A percentile compares a stretch with the other conserved stretches of the same genome.
Conservation (phyloP, 352 stramenopile species). For the Hyaloperonospora brassicae region DNA sequence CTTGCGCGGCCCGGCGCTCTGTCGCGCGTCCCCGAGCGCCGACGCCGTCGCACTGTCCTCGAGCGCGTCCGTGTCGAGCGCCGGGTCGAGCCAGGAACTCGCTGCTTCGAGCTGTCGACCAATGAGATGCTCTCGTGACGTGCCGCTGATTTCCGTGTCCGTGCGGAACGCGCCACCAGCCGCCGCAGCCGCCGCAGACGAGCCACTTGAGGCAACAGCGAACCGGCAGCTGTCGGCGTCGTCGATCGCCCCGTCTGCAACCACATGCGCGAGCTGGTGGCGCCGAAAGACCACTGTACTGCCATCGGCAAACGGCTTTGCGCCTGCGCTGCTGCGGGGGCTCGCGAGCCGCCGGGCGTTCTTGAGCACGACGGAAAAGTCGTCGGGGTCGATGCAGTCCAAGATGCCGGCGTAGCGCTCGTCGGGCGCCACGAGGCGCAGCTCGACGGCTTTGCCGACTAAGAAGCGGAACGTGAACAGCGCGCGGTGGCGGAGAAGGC, state of each 20-base stretch:
- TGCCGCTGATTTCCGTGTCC: conserved; percentile 87
- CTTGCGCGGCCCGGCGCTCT: conserved; percentile 16
- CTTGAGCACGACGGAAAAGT: conserved; percentile 79
- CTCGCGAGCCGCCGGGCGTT: conserved; percentile 35
- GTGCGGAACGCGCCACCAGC: conserved; percentile 42
- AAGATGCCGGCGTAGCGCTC: conserved; percentile 66
- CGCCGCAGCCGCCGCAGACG: too few relatives aligned
- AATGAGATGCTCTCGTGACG: conserved; percentile 55
- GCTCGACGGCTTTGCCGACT: conserved; percentile 66
- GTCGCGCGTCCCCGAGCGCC: conserved; percentile 18
- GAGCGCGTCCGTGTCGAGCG: conserved; percentile 66
- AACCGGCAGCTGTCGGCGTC: conserved; percentile 35
- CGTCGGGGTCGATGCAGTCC: conserved; percentile 78
- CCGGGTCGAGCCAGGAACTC: conserved; percentile 74
- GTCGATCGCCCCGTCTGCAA: conserved; percentile 48
- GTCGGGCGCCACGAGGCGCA: conserved; percentile 43
- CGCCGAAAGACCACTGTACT: conserved; percentile 73
- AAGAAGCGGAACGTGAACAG: conserved; percentile 79
- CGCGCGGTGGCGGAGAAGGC: conserved; percentile 63
- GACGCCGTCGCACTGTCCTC: conserved; percentile 31
- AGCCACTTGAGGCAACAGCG: conserved; percentile 15
- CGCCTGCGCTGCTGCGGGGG: conserved; percentile 16
- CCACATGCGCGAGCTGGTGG: conserved; percentile 53
- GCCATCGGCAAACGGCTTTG: conserved; percentile 55
- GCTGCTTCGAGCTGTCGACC: conserved; percentile 59